Evolutionary conservation across 140 eudicot genomes (phyloP), one percentile per base, ranked within the genome.

Genomic region (Stevia rebaudiana): DNA sequence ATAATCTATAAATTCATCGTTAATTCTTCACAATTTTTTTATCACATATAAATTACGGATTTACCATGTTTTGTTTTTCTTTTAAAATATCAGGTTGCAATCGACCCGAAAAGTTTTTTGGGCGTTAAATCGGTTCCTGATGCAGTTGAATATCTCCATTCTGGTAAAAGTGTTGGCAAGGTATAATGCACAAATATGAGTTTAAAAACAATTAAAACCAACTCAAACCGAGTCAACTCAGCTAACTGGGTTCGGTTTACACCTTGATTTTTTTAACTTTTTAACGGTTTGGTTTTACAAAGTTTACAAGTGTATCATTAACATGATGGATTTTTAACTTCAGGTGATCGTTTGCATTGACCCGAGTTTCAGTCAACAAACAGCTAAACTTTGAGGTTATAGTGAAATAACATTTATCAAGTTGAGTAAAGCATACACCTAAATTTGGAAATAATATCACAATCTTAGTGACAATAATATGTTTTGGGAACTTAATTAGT

Each of bases 121-220:
- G 96, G 98, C 50, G 71, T 91, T 69, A 78, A 76, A 23, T 87
- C 98, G 1, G 95, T 81, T 79, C 83, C 87, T 33, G 92, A 83
- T 83, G 96, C 96, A 53, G 98, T 91, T 72, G 96, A 91, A 61
- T 80, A 91, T 74, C 95, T 91, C 39, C 98, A 91, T 85, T 91
- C 98, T 58, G 96, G 98, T 64, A 85, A 77, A 77, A 91, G 98
- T 43, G 81, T 89, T 48, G 96, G 98, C 79, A 91, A 91, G 98
- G 98, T 91, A 84, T n/a, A n/a, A n/a, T 43, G 61, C 47, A 19
- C 63, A 36, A 44, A 60, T 6, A 4, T 0, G 41, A 10, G 7
- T 5, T 4, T 8, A 36, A 36, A 36, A 36, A 6, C 8, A 2
- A 1, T 33, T 36, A 11, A 36, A 36, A 36, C 41, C 41, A 36